Evolutionary conservation across 345 rosid genomes (phyloP).

Genomic region (Cardamine resedifolia): DNA sequence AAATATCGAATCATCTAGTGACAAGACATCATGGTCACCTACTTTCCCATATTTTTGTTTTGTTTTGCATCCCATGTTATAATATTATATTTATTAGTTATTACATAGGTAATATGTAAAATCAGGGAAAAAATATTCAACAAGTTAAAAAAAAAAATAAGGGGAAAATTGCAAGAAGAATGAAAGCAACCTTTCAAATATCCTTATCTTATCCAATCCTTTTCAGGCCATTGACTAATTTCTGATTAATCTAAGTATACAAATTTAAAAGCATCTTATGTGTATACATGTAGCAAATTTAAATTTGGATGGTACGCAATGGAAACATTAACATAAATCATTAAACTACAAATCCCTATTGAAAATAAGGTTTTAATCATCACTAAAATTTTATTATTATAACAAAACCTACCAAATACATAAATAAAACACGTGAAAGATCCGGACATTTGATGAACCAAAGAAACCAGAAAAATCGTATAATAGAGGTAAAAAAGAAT

Average conservation of each 20-base stretch:
- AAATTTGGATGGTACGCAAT: not conserved
- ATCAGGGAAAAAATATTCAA: not conserved
- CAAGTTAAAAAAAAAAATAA: not conserved
- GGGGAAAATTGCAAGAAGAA: not conserved
- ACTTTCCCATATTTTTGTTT: not conserved
- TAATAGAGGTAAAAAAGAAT: not conserved
- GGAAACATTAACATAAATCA: not conserved
- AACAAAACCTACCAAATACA: not conserved
- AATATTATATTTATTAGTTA: not conserved
- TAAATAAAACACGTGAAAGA: too few relatives aligned
- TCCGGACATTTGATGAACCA: not conserved
- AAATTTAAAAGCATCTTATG: conserved; percentile 1
- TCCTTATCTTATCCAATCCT: conserved; percentile 34
- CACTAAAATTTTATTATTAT: not conserved
- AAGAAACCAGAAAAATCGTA: not conserved
- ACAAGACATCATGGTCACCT: conserved; percentile 28
- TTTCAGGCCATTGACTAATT: conserved; percentile 30
- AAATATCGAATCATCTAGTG: conserved; percentile 20
- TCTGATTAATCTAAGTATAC: not conserved
- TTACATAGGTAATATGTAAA: not conserved
- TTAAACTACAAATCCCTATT: not conserved
- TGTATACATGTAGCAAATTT: not conserved
- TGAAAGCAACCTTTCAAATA: conserved; percentile 24
- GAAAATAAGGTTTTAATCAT: not conserved
- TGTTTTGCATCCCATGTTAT: not conserved